Percentiles rank a stretch among this genome's conserved stretches.
phyloP scores from a whole-genome alignment of 2,329 filamentous ascomycete genomes.

The Ceratocystis lukuohia region DNA sequence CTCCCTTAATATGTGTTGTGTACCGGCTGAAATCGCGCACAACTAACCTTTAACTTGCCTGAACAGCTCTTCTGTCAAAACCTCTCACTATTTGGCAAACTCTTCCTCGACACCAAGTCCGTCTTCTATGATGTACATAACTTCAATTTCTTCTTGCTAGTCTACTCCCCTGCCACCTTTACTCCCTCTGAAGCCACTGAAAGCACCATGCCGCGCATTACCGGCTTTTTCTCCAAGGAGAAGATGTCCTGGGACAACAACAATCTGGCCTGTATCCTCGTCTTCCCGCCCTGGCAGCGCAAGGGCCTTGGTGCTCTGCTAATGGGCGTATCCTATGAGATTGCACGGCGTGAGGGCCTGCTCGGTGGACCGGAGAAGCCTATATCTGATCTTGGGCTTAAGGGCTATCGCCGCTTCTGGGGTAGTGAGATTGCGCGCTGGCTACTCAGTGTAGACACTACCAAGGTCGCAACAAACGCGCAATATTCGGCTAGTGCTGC shows the following conservation, averaged over 20 bases:
- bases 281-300: constrained; percentile 91
- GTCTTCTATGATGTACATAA: constrained; percentile 94
- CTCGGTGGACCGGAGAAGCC: constrained; percentile 91
- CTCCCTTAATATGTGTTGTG: background rate
- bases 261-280: constrained; percentile 87
- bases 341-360: constrained; percentile 68
- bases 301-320: constrained; percentile 77
- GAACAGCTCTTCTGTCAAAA: constrained; percentile 77
- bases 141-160: constrained; percentile 88
- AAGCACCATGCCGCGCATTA: constrained; percentile 37
- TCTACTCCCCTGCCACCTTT: constrained; percentile 45
- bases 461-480: constrained; percentile 21
- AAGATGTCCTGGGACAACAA: constrained; percentile 99
- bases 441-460: constrained; percentile 30
- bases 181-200: background rate
- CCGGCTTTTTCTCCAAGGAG: constrained; percentile 98
- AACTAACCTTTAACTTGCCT: too few relatives aligned
- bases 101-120: constrained; percentile 96
- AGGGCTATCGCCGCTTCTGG: constrained; percentile 79
- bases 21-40: constrained; percentile 10
- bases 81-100: constrained; percentile 86
- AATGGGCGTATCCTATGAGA: constrained; percentile 88
- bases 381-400: constrained; percentile 69
- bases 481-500: constrained; percentile 22
- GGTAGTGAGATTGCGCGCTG: constrained; percentile 68